Base-by-base conservation (phyloP, 306 rosid species). In the Dryas drummondii region DNA sequence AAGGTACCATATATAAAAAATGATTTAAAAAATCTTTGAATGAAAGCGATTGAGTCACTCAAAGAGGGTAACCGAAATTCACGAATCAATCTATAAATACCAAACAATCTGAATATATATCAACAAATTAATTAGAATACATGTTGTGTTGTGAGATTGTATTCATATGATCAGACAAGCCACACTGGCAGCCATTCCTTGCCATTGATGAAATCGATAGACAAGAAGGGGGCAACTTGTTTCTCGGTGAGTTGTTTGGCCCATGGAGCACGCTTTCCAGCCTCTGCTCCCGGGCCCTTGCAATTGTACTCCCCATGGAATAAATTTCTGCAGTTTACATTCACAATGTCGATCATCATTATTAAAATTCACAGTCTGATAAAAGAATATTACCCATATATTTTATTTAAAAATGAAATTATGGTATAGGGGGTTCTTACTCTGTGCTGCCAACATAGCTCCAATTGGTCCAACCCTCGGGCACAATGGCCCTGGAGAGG, bases 381-480 rank as follows among this genome's bases (percentile, higher is more conserved):
- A 32, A 32, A 2, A 32, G 2, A 32, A 32, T 32, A 32, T 32
- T 32, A 32, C 37, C 2, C 3, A 32, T 32, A 32, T 32, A 32
- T 32, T 16, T 63, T 16, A 22, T 22, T 22, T 22, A 22, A 22
- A 22, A 22, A 22, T 22, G 0, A 22, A 22, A 22, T 22, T 22
- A 15, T 19, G 46, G 66, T 5, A 12, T 14, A 16, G 22, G 47
- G 41, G 60, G 64, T 57, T 49, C 91, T 85, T 90, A 93, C 97
- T 81, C 16, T 9, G 93, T 89, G 87, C 77, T 47, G 53, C 97
- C 97, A 0, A 1, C 73, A 40, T 76, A 82, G 78, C 96, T 89
- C 96, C 96, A 91, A 41, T 85, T 85, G 68, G 96, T 91, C 98
- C 98, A 93, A 9, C 97, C 98, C 5, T 65, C 50, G 0, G 83